A percentile compares a stretch with the other conserved stretches of the same genome.
These are phyloP conservation scores for Fusarium subtropicale DNA, from an alignment of 2,329 filamentous ascomycete species.

Conservation along the genomic window DNA sequence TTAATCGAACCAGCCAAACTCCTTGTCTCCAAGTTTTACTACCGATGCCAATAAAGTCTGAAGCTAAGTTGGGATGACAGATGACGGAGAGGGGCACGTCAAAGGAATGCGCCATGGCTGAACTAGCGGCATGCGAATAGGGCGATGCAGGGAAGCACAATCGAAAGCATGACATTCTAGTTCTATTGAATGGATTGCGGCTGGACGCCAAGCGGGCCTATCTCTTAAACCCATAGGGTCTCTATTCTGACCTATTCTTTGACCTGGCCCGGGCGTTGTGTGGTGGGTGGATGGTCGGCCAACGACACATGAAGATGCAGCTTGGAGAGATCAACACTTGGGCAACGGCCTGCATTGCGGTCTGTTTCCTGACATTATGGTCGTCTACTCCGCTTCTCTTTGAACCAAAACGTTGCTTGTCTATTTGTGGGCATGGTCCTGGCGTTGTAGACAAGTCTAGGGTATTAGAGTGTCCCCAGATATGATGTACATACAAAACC, in stretches of 20 bases:
- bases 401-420: slow-evolving; percentile 44
- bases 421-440: slow-evolving; percentile 46
- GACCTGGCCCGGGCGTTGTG: slow-evolving; percentile 34
- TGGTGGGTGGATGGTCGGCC: slow-evolving; percentile 29
- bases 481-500: slow-evolving; percentile 38
- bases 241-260: slow-evolving; percentile 19
- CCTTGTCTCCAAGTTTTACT: not conserved
- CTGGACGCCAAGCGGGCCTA: slow-evolving; percentile 38
- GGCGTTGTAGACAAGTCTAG: slow-evolving; percentile 35
- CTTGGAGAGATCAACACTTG: slow-evolving; percentile 38
- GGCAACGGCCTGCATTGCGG: slow-evolving; percentile 39
- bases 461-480: slow-evolving; percentile 28
- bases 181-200: slow-evolving; percentile 40
- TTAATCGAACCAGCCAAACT: not conserved
- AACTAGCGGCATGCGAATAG: slow-evolving; percentile 42
- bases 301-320: slow-evolving; percentile 47
- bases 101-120: slow-evolving; percentile 47
- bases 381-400: slow-evolving; percentile 31
- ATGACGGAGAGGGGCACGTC: slow-evolving; percentile 20
- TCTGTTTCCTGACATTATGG: slow-evolving; percentile 37
- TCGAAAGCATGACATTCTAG: slow-evolving; percentile 36
- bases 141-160: slow-evolving; percentile 35
- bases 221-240: slow-evolving; percentile 30
- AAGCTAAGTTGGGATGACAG: slow-evolving; percentile 32
- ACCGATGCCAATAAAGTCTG: not conserved